Evolutionary conservation across 306 rosid genomes (phyloP).

Genomic region (Corylus americana): DNA sequence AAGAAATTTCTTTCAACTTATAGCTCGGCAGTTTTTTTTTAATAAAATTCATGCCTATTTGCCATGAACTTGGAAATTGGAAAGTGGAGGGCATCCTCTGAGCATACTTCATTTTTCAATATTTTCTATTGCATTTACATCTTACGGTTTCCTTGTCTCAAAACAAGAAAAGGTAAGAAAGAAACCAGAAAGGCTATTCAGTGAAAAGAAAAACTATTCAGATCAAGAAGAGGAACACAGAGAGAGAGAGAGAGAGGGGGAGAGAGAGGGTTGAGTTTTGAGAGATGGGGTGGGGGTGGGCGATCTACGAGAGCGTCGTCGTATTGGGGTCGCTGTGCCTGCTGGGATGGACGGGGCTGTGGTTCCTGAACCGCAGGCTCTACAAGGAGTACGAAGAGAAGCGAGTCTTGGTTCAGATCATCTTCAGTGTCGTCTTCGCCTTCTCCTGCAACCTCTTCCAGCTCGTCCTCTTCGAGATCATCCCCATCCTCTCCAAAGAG

Average conservation of each 20-base stretch:
- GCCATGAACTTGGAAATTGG: too few species aligned
- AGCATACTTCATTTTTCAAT: too few species aligned
- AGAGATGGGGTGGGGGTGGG: constrained; percentile 79
- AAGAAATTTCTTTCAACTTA: too few species aligned
- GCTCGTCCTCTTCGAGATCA: constrained; percentile 95
- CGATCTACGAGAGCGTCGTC: constrained; percentile 65
- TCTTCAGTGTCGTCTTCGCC: constrained; percentile 90
- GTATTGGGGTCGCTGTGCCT: constrained; percentile 55
- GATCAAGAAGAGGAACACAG: neutral
- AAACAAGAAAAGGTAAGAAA: neutral
- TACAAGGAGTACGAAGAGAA: constrained; percentile 97
- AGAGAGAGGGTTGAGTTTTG: neutral
- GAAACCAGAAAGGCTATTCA: neutral
- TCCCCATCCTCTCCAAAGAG: constrained; percentile 93
- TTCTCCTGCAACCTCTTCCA: constrained; percentile 96
- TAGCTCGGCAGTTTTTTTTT: too few species aligned
- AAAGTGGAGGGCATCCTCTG: too few species aligned
- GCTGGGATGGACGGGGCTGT: constrained; percentile 84
- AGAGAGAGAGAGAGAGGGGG: neutral
- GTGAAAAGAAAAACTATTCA: neutral
- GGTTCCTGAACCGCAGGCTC: constrained; percentile 89
- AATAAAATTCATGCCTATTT: too few species aligned
- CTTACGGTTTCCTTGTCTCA: neutral
- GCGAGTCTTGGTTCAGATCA: constrained; percentile 78
- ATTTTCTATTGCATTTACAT: neutral